Percentiles rank a stretch among this genome's conserved stretches.
These are phyloP conservation scores for Nicotiana benthamiana DNA, from an alignment of 257 asterid genomes.

Conservation along the genomic window DNA sequence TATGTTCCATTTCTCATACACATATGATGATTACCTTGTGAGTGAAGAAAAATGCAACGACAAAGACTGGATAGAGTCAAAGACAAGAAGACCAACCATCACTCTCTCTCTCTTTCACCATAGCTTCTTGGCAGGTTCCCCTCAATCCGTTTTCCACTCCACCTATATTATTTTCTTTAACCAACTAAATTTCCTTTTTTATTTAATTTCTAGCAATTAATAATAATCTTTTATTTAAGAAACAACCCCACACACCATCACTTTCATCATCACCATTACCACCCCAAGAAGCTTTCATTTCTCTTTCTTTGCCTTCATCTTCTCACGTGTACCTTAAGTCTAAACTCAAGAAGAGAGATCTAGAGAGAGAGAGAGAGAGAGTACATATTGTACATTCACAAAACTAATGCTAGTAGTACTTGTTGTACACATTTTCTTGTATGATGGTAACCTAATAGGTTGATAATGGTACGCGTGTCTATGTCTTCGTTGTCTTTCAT, in stretches of 20 bases:
- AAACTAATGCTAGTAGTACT: not conserved
- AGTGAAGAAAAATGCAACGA: conserved; percentile 77
- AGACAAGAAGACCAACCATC: conserved; percentile 70
- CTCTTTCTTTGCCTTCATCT: conserved; percentile 12
- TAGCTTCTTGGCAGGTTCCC: conserved; percentile 40
- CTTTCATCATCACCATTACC: conserved; percentile 54
- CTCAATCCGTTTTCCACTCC: conserved; percentile 96
- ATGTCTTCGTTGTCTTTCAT: not conserved
- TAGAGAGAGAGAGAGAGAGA: not conserved
- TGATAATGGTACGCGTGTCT: conserved; percentile 12
- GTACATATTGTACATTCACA: not conserved
- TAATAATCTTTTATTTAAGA: not conserved
- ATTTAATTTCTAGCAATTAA: not conserved
- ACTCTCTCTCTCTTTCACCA: conserved; percentile 31
- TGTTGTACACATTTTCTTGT: conserved; percentile 2
- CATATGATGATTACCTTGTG: conserved; percentile 82
- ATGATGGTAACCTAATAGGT: not conserved
- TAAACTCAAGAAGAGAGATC: conserved; percentile 1
- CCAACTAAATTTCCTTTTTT: not conserved
- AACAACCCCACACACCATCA: conserved; percentile 35
- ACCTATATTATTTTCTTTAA: conserved; percentile 21
- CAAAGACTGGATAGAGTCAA: conserved; percentile 55
- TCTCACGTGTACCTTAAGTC: conserved; percentile 22
- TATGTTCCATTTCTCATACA: conserved; percentile 45
- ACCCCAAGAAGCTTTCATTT: conserved; percentile 33